Percentiles rank a stretch among this genome's conserved stretches.
phyloP scores from a whole-genome alignment of 169 alveolate species.

The Babesia ovis region DNA sequence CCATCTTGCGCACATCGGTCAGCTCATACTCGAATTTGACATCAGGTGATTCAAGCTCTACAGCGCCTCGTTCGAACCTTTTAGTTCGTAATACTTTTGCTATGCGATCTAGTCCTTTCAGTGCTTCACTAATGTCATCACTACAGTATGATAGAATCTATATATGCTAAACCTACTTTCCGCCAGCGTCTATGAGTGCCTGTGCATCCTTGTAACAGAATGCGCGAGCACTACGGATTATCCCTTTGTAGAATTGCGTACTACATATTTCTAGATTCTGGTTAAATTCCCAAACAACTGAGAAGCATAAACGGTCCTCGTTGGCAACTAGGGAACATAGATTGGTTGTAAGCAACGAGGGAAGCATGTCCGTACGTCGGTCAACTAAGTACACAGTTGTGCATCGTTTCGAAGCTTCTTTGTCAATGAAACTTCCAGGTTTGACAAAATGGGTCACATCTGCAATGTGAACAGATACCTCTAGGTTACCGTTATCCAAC shows the following conservation, averaged over 20 bases:
- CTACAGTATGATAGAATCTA: constrained; percentile 23
- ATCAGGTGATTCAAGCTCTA: constrained; percentile 93
- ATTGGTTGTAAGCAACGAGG: constrained; percentile 93
- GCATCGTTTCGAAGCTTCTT: constrained; percentile 97
- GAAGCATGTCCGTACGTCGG: constrained; percentile 98
- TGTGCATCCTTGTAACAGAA: constrained; percentile 90
- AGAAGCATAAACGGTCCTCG: constrained; percentile 91
- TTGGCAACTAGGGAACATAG: constrained; percentile 91
- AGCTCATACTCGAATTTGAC: constrained; percentile 86
- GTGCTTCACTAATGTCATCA: constrained; percentile 78
- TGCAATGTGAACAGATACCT: constrained; percentile 99
- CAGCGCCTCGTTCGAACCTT: constrained; percentile 93
- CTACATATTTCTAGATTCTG: constrained; percentile 80
- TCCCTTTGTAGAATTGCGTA: constrained; percentile 83
- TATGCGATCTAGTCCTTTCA: constrained; percentile 83
- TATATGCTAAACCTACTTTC: constrained; percentile 60
- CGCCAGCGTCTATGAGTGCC: constrained; percentile 83
- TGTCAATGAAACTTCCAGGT: constrained; percentile 94
- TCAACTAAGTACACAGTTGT: constrained; percentile 96
- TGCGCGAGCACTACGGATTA: constrained; percentile 90
- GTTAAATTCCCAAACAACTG: constrained; percentile 93
- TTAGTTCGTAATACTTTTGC: constrained; percentile 84
- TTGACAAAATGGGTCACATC: constrained; percentile 98
- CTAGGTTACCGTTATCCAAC: constrained; percentile 73
- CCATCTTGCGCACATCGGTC: constrained; percentile 71